These are phyloP conservation scores for Aspergillus asperescens DNA, from an alignment of 495 filamentous ascomycete genomes.

Conservation along the genomic window DNA sequence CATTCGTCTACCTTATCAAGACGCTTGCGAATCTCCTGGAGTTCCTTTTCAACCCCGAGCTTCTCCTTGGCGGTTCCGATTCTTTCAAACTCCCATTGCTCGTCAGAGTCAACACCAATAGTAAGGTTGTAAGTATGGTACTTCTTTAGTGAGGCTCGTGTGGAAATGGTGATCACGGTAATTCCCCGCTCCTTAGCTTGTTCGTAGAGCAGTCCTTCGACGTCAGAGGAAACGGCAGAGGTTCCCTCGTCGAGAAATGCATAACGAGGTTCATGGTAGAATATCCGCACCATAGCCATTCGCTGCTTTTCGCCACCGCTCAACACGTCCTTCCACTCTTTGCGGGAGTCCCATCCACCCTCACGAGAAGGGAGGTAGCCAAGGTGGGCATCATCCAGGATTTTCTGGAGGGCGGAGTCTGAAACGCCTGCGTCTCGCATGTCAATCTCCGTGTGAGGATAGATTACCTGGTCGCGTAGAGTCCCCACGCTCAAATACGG, in stretches of 20 bases:
- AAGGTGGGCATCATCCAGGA: conserved; percentile 76
- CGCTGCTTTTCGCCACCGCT: conserved; percentile 98
- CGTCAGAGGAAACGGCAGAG: conserved; percentile 85
- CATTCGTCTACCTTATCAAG: conserved; percentile 76
- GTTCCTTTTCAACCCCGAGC: conserved; percentile 80
- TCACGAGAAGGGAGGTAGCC: conserved; percentile 88
- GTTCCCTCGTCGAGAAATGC: conserved; percentile 96
- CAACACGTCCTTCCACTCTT: conserved; percentile 98
- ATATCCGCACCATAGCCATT: conserved; percentile 78
- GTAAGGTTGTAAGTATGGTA: conserved; percentile 89
- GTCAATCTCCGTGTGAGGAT: conserved; percentile 89
- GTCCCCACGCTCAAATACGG: conserved; percentile 95
- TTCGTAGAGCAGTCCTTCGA: conserved; percentile 91
- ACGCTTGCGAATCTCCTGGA: conserved; percentile 74
- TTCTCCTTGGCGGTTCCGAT: conserved; percentile 93
- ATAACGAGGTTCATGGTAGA: conserved; percentile 93
- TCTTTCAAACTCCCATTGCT: conserved; percentile 80
- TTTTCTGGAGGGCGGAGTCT: conserved; percentile 66
- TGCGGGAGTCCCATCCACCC: conserved; percentile 92
- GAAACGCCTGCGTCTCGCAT: conserved; percentile 76
- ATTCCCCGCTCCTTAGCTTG: conserved; percentile 87
- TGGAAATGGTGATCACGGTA: conserved; percentile 90
- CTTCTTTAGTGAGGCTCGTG: conserved; percentile 85
- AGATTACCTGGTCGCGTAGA: conserved; percentile 94
- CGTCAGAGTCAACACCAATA: conserved; percentile 64